Evolutionary conservation across 1,284 basidiomycete species (phyloP).

Genomic region (Apiotrichum mycotoxinovorans): DNA sequence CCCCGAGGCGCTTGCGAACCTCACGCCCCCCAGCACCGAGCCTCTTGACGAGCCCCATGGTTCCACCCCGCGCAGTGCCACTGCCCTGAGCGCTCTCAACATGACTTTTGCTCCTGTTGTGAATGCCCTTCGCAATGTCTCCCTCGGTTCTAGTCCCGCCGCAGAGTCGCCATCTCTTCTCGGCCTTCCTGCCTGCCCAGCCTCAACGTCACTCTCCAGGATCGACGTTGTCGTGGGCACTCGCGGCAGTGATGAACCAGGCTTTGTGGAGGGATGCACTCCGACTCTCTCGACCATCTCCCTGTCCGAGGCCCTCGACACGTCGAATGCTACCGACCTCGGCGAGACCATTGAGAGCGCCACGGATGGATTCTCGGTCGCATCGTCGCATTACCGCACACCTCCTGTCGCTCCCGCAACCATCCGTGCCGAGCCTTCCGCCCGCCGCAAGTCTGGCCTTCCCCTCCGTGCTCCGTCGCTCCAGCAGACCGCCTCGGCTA

Average conservation of each 20-base stretch:
- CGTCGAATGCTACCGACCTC: conserved; percentile 26
- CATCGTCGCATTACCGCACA: conserved; percentile 18
- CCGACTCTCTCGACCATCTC: conserved; percentile 45
- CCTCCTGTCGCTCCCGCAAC: neutral
- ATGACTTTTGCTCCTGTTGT: conserved; percentile 32
- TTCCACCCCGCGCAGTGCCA: conserved; percentile 14
- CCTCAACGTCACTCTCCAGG: conserved; percentile 32
- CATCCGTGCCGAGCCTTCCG: neutral
- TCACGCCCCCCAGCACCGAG: conserved; percentile 17
- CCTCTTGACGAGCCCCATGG: conserved; percentile 13
- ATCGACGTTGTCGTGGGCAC: conserved; percentile 35
- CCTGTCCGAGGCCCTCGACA: conserved; percentile 41
- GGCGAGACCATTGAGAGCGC: conserved; percentile 32
- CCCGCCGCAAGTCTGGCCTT: conserved; percentile 12
- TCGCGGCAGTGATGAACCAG: conserved; percentile 8
- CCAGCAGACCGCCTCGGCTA: conserved; percentile 28
- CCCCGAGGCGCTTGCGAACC: conserved; percentile 8
- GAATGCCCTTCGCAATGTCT: conserved; percentile 33
- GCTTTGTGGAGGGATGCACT: conserved; percentile 30
- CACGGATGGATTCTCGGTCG: conserved; percentile 32
- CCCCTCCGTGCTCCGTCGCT: conserved; percentile 29
- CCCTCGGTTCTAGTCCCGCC: neutral
- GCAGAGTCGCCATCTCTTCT: conserved; percentile 9
- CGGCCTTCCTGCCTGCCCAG: conserved; percentile 26
- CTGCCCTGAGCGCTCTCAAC: conserved; percentile 27